These are phyloP conservation scores for Scheffersomyces titani DNA, from an alignment of 1,139 yeast species.

Conservation along the genomic window DNA sequence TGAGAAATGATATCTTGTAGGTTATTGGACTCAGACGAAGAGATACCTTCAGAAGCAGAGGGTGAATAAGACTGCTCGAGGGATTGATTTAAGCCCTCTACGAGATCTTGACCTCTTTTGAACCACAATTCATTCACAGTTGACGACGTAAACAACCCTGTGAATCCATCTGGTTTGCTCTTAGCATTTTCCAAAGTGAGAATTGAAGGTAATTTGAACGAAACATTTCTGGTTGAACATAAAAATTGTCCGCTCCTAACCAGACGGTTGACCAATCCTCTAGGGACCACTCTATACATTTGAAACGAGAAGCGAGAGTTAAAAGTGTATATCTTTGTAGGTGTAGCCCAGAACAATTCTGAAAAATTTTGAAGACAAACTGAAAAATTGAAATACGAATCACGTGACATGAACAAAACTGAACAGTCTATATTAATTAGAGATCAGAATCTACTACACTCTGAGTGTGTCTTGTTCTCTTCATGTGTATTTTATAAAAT, in stretches of 20 bases:
- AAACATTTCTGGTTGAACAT: conserved; percentile 17
- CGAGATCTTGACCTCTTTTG: conserved; percentile 49
- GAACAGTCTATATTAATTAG: no score
- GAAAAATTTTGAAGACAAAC: neutral
- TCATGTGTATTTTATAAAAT: neutral
- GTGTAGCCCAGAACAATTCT: neutral
- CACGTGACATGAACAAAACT: neutral
- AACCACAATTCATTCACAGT: conserved; percentile 64
- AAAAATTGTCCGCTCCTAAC: neutral
- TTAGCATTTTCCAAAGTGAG: conserved; percentile 34
- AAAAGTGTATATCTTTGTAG: neutral
- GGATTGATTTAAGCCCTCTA: conserved; percentile 46
- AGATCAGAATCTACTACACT: neutral
- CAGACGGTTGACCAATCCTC: conserved; percentile 6
- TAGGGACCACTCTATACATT: conserved; percentile 12
- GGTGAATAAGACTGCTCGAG: conserved; percentile 25
- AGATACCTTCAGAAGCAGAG: conserved; percentile 5
- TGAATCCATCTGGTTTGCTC: conserved; percentile 38
- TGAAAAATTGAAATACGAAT: neutral
- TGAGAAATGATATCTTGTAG: conserved; percentile 39
- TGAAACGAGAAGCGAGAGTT: neutral
- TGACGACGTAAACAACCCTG: conserved; percentile 54
- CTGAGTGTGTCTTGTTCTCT: neutral
- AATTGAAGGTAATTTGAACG: conserved; percentile 32
- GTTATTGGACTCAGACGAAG: conserved; percentile 9